A percentile compares a stretch with the other conserved stretches of the same genome.
Conservation (phyloP, 345 rosid genomes). For the Trapa incisa region DNA sequence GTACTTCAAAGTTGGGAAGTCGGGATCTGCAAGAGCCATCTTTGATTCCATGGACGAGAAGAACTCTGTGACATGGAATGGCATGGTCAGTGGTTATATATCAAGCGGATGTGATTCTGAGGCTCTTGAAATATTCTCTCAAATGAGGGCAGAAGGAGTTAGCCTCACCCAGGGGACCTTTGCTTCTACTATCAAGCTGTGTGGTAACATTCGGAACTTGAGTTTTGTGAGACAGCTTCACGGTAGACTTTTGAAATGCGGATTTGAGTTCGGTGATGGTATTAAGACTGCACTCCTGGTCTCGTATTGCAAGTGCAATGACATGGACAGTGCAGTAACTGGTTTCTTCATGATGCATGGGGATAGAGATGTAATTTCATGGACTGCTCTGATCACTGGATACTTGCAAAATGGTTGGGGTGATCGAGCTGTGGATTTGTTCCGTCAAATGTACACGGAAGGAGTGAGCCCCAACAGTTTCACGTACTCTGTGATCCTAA, state of each 20-base stretch:
- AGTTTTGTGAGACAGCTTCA: constrained; percentile 58
- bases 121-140: constrained; percentile 44
- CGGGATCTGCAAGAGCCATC: constrained; percentile 43
- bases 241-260: constrained; percentile 40
- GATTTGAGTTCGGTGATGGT: constrained; percentile 41
- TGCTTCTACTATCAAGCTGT: constrained; percentile 47
- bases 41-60: constrained; percentile 41
- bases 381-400: constrained; percentile 81
- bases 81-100: constrained; percentile 55
- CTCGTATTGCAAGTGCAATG: constrained; percentile 49
- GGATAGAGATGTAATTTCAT: constrained; percentile 43
- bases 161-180: constrained; percentile 42
- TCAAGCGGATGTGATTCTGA: constrained; percentile 46
- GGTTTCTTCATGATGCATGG: constrained; percentile 31
- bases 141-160: constrained; percentile 39
- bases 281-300: constrained; percentile 47
- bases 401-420: constrained; percentile 48
- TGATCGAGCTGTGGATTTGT: constrained; percentile 40
- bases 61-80: constrained; percentile 65
- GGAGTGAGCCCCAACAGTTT: constrained; percentile 63
- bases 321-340: constrained; percentile 44
- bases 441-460: constrained; percentile 43
- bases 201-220: constrained; percentile 45
- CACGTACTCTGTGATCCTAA: constrained; percentile 69
- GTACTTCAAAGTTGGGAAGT: constrained; percentile 49